Evolutionary conservation across 2,329 filamentous ascomycete genomes (phyloP), one percentile per base, ranked within the genome.

Genomic region (Neonectria faginata): DNA sequence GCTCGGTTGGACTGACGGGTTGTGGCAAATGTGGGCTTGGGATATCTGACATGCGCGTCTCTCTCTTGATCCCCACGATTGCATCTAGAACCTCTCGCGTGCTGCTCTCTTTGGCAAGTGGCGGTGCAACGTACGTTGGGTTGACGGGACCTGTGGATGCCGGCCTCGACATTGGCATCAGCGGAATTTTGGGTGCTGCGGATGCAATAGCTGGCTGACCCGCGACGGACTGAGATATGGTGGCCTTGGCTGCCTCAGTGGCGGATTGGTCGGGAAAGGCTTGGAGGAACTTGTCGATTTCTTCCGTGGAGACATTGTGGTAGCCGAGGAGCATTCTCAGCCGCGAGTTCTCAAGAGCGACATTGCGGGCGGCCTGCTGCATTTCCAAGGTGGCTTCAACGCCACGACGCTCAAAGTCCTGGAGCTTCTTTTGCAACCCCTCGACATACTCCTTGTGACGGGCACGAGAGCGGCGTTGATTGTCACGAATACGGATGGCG

Each of bases 401-500:
- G 22, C 82, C 85, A 5, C 75, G 78, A n/a, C 74, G 75, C 75
- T 87, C 83, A 71, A 82, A 83, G 29, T 83, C 82, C 20, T 78
- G 78, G 36, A 88, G 66, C 47, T 80, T 79, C 22, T 71, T 76
- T 70, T 85, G 83, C 64, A 88, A 77, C 14, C 79, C 78, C 55
- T 82, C 79, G 60, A 87, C 75, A 62, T 84, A 83, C 65, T 85
- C 84, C 64, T 82, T 83, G 33, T 80, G 82, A 41, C 85, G 83
- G 29, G 82, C 84, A 39, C 86, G 81, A 16, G 82, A 85, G 39
- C 82, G 83, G 51, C 85, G 83, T 76, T 88, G 85, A 73, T 85
- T 87, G 66, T 86, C 81, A 67, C 84, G 81, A 68, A 82, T 81
- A 60, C 80, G 80, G 58, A 79, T 64, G 57, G 76, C 77, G 51